Conservation (phyloP, 1,139 yeast species). For the Williopsis jadinii region DNA sequence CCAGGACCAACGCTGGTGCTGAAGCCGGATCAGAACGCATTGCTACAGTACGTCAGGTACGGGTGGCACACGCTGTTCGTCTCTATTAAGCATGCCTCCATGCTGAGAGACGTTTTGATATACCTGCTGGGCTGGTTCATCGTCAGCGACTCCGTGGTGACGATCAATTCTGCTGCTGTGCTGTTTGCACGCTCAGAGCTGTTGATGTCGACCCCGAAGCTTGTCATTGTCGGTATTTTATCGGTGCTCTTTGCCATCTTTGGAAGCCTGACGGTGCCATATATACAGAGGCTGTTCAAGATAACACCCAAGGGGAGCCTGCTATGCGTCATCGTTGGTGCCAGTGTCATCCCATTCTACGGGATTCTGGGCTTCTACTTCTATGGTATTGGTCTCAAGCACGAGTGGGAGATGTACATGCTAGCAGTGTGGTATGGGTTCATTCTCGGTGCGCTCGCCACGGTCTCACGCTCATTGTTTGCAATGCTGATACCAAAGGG, state of each 20-base stretch:
- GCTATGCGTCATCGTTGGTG: conserved; percentile 47
- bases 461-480: conserved; percentile 57
- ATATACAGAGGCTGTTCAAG: conserved; percentile 32
- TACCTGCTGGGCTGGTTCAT: conserved; percentile 65
- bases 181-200: conserved; percentile 61
- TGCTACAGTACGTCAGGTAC: conserved; percentile 33
- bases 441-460: conserved; percentile 60
- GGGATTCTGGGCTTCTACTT: conserved; percentile 57
- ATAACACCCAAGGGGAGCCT: conserved; percentile 40
- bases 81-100: conserved; percentile 48
- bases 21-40: conserved; percentile 8
- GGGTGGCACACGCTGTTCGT: conserved; percentile 54
- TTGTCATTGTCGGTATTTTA: conserved; percentile 53
- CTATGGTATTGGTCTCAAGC: conserved; percentile 44
- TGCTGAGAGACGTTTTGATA: conserved; percentile 50
- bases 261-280: conserved; percentile 54
- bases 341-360: conserved; percentile 56
- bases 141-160: conserved; percentile 61
- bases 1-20: conserved; percentile 30
- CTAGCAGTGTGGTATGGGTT: conserved; percentile 67
- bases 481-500: conserved; percentile 62
- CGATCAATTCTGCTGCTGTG: conserved; percentile 68
- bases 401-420: conserved; percentile 56
- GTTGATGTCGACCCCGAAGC: conserved; percentile 53
- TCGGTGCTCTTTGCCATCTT: conserved; percentile 56